Evolutionary conservation across 2,329 filamentous ascomycete genomes (phyloP).

Genomic region (Metarhizium robertsii): DNA sequence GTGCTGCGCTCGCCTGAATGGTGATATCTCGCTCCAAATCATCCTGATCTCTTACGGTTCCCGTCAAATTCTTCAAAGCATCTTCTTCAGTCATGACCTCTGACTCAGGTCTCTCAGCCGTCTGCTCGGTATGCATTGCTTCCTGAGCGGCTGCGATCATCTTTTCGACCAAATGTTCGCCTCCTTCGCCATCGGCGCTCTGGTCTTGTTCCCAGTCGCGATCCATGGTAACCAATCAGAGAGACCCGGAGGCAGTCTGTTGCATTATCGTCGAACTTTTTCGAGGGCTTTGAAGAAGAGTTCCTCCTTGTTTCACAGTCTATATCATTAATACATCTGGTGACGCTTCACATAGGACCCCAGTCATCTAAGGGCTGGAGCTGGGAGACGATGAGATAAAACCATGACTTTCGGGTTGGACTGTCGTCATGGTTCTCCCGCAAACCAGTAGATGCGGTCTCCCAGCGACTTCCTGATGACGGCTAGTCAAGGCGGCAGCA

Average conservation of each 20-base stretch:
- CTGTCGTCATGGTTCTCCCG: no score
- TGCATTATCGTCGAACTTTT: constrained; percentile 6
- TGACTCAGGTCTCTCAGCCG: constrained; percentile 8
- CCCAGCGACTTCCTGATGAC: no score
- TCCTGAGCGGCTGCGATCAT: constrained; percentile 23
- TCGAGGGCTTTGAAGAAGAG: no score
- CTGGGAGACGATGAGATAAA: no score
- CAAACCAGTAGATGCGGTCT: no score
- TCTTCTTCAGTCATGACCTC: constrained; percentile 45
- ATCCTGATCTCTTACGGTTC: constrained; percentile 72
- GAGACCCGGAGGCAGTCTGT: neutral
- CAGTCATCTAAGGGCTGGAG: no score
- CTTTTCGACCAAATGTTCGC: constrained; percentile 16
- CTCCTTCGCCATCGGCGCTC: constrained; percentile 14
- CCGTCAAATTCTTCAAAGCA: constrained; percentile 52
- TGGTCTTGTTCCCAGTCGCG: constrained; percentile 11
- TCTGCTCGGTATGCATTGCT: neutral
- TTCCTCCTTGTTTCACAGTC: no score
- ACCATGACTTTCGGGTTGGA: no score
- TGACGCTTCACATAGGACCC: no score
- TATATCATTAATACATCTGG: no score
- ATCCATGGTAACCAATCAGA: constrained; percentile 14
- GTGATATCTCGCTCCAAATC: constrained; percentile 84
- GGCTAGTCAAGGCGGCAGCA: no score
- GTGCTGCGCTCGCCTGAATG: constrained; percentile 46